A percentile compares a stretch with the other conserved stretches of the same genome.
These are phyloP conservation scores for Cercophora newfieldiana DNA, from an alignment of 495 filamentous ascomycete genomes.

Conservation along the genomic window DNA sequence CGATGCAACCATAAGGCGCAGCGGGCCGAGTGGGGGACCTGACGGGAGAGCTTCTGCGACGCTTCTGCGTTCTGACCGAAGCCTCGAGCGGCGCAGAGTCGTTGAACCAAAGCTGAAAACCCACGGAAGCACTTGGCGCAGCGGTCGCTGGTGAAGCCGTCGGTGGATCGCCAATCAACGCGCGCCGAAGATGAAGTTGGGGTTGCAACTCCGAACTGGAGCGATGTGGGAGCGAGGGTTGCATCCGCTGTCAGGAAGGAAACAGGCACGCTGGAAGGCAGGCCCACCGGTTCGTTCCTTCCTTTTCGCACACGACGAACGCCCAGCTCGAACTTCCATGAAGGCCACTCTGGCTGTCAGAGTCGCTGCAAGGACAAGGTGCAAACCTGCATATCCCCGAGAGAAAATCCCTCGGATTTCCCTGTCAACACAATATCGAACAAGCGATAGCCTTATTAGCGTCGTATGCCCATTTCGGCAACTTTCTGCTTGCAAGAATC, in stretches of 20 bases:
- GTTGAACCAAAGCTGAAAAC: not conserved
- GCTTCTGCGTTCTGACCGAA: not conserved
- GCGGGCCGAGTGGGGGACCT: not conserved
- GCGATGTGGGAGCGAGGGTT: not conserved
- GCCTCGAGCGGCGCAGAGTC: not conserved
- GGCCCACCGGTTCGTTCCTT: not conserved
- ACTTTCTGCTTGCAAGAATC: not conserved
- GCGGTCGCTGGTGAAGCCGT: not conserved
- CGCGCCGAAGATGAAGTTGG: not conserved
- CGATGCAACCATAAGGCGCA: slow-evolving; percentile 10
- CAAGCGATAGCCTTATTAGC: not conserved
- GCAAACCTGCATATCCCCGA: too few relatives aligned
- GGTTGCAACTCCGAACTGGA: not conserved
- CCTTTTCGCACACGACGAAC: not conserved
- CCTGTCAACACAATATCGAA: not conserved
- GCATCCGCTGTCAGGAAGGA: not conserved
- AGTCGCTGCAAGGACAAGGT: not conserved
- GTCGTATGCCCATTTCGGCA: not conserved
- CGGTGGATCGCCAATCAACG: too few relatives aligned
- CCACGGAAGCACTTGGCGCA: not conserved
- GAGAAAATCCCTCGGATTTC: not conserved
- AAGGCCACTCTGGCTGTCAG: not conserved
- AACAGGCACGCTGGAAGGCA: too few relatives aligned
- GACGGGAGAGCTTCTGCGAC: not conserved
- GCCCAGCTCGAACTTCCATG: not conserved